A percentile compares a stretch with the other conserved stretches of the same genome.
Evolutionary conservation across 768 basidiomycete genomes (phyloP).

Genomic region (Tricholoma sp.): DNA sequence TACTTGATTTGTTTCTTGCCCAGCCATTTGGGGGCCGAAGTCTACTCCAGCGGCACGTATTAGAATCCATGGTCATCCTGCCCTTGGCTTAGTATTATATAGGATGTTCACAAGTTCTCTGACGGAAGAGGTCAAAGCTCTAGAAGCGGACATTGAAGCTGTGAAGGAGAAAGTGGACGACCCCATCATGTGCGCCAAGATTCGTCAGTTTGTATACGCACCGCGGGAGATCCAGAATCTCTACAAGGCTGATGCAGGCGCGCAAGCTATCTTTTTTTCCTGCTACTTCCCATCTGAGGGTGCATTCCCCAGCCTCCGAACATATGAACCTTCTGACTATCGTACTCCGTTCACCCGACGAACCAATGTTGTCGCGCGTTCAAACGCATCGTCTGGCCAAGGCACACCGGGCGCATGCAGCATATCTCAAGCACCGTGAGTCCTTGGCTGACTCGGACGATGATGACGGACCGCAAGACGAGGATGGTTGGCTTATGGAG

Average conservation of each 20-base stretch:
- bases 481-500: constrained; percentile 96
- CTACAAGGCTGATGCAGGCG: constrained; percentile 77
- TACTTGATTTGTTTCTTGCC: constrained; percentile 93
- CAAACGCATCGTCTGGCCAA: constrained; percentile 80
- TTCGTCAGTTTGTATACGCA: constrained; percentile 81
- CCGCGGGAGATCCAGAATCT: constrained; percentile 83
- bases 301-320: constrained; percentile 46
- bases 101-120: constrained; percentile 97
- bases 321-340: constrained; percentile 71
- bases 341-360: constrained; percentile 73
- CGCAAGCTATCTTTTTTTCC: constrained; percentile 14
- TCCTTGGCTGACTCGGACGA: constrained; percentile 78
- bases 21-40: constrained; percentile 94
- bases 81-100: background rate
- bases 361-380: constrained; percentile 66
- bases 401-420: constrained; percentile 70
- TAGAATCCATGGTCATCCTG: background rate
- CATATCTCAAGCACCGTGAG: constrained; percentile 62
- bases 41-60: constrained; percentile 74
- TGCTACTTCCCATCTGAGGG: background rate
- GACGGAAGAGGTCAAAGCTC: constrained; percentile 78
- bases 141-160: constrained; percentile 83
- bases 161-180: constrained; percentile 90
- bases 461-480: constrained; percentile 88
- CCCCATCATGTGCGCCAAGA: constrained; percentile 81